A percentile compares a stretch with the other conserved stretches of the same genome.
These are phyloP conservation scores for Pseudotsuga menziesii DNA, from an alignment of 75 land plant species.

Conservation along the genomic window DNA sequence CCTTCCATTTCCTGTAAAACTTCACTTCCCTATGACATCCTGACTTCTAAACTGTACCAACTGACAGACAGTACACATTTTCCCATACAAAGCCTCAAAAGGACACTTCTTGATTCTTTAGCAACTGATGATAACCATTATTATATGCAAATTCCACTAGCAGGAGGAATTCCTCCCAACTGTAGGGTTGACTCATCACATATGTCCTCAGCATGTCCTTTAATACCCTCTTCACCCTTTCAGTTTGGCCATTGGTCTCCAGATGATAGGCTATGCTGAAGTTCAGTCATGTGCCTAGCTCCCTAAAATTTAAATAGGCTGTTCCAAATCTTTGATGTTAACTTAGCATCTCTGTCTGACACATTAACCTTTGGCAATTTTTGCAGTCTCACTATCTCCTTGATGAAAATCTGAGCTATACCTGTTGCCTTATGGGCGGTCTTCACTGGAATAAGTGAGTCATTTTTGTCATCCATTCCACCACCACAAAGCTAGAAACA, in stretches of 20 bases:
- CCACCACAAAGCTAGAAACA: too few relatives aligned
- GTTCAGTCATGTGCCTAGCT: constrained; percentile 1
- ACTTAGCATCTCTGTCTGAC: background rate
- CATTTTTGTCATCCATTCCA: too few relatives aligned
- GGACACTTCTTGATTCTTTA: too few relatives aligned
- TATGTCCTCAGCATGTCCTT: constrained; percentile 7
- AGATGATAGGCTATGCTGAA: constrained; percentile 15
- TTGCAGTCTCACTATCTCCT: background rate
- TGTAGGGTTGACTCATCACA: background rate
- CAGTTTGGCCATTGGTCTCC: constrained; percentile 19
- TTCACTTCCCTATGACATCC: too few relatives aligned
- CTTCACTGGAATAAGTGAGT: too few relatives aligned
- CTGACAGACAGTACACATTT: too few relatives aligned
- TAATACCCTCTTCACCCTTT: constrained; percentile 1
- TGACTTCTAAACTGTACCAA: too few relatives aligned
- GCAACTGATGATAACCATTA: background rate
- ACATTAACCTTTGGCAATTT: background rate
- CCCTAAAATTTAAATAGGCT: background rate
- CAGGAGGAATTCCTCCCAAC: constrained; percentile 11
- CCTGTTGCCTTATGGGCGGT: too few relatives aligned
- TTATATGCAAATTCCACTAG: constrained; percentile 21
- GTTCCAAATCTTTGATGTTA: background rate
- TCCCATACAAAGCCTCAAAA: too few relatives aligned
- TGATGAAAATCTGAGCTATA: background rate
- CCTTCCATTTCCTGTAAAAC: too few relatives aligned